These are phyloP conservation scores for Apophysomyces ossiformis DNA, from an alignment of 371 early-diverging fungal species.

Conservation along the genomic window DNA sequence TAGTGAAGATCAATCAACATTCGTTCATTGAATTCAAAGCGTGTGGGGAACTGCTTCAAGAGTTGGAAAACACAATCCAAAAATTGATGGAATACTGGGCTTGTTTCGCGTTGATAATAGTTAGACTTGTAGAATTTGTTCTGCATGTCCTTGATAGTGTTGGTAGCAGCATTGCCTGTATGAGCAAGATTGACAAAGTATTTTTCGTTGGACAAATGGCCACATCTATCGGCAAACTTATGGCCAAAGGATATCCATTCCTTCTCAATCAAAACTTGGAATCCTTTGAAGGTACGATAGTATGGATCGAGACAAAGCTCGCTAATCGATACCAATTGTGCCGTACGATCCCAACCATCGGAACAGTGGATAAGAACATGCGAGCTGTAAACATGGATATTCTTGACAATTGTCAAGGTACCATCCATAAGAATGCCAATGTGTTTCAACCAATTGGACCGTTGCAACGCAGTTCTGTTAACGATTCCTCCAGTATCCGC, in stretches of 20 bases:
- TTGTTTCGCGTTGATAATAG: conserved; percentile 75
- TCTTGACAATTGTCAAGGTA: conserved; percentile 79
- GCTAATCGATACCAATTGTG: conserved; percentile 89
- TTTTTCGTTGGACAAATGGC: conserved; percentile 81
- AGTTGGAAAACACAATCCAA: conserved; percentile 94
- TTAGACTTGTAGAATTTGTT: conserved; percentile 67
- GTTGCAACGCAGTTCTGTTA: conserved; percentile 56
- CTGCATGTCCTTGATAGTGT: conserved; percentile 76
- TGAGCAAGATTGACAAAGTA: conserved; percentile 63
- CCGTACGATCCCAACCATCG: conserved; percentile 99
- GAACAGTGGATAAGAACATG: conserved; percentile 97
- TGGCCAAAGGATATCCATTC: conserved; percentile 97
- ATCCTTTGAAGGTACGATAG: conserved; percentile 92
- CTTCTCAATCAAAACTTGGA: conserved; percentile 90
- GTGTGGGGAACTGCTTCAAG: conserved; percentile 83
- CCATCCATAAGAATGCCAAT: conserved; percentile 84
- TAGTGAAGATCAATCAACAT: conserved; percentile 82
- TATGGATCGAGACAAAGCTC: conserved; percentile 93
- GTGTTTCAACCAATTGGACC: conserved; percentile 90
- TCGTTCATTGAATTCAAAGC: conserved; percentile 91
- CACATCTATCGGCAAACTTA: conserved; percentile 93
- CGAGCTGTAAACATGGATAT: conserved; percentile 71
- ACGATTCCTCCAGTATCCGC: conserved; percentile 57
- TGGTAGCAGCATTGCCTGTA: conserved; percentile 60
- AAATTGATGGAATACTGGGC: conserved; percentile 96